Conservation (phyloP, 176 grass and related monocot genomes). For the Carex pumila region DNA sequence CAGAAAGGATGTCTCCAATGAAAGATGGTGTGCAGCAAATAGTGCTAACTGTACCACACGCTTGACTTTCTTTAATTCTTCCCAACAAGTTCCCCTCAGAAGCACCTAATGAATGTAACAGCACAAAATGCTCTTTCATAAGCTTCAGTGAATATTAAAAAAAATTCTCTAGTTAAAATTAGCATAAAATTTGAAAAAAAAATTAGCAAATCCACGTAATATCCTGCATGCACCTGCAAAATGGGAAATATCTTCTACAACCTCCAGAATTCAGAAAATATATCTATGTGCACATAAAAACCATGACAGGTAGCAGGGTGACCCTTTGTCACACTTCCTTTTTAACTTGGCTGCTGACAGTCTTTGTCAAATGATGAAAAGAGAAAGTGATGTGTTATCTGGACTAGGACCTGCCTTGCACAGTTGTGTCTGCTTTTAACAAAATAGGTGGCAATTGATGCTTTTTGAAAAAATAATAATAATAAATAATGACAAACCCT, state of each 20-base stretch:
- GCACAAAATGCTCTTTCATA: background rate
- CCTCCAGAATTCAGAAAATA: background rate
- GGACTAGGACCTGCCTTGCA: no score
- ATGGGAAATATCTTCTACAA: background rate
- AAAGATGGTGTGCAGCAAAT: conserved; percentile 93
- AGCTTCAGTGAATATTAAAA: background rate
- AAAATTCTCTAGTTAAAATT: background rate
- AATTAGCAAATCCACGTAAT: background rate
- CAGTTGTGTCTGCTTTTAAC: no score
- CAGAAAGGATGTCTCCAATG: conserved; percentile 71
- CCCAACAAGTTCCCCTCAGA: conserved; percentile 48
- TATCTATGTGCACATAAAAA: background rate
- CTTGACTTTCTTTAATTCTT: conserved; percentile 84
- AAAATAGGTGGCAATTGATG: no score
- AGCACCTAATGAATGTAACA: conserved; percentile 45
- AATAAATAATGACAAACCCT: background rate
- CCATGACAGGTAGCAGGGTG: no score
- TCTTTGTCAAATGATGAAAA: no score
- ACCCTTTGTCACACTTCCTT: no score
- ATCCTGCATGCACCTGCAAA: background rate
- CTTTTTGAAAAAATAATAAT: no score
- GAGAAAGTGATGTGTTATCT: no score
- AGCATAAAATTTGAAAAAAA: background rate
- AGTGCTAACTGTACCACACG: conserved; percentile 51
- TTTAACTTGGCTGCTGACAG: no score